Evolutionary conservation across 2,329 filamentous ascomycete species (phyloP).

Genomic region (Mariannaea sp.): DNA sequence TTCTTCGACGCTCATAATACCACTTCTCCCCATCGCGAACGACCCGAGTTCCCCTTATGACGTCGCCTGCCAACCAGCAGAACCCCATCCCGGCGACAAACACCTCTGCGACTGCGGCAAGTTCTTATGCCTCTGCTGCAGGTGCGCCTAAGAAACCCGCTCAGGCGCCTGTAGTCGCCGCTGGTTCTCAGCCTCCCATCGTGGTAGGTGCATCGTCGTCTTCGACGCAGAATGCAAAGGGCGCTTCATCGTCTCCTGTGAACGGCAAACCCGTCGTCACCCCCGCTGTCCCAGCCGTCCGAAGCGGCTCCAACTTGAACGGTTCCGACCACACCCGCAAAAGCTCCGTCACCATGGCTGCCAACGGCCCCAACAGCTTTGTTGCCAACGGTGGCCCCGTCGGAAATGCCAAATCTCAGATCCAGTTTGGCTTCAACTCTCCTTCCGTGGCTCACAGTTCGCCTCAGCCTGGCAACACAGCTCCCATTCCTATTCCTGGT

Average conservation of each 20-base stretch:
- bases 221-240: conserved; percentile 62
- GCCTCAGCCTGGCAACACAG: conserved; percentile 61
- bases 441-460: conserved; percentile 69
- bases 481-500: conserved; percentile 66
- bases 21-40: conserved; percentile 39
- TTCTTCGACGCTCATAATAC: conserved; percentile 30
- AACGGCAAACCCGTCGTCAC: conserved; percentile 80
- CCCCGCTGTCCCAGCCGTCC: conserved; percentile 69
- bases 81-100: conserved; percentile 61
- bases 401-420: conserved; percentile 64
- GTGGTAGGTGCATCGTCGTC: conserved; percentile 59
- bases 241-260: conserved; percentile 74
- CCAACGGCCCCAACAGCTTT: conserved; percentile 76
- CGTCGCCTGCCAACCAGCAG: conserved; percentile 62
- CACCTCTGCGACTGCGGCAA: conserved; percentile 60
- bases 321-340: conserved; percentile 82
- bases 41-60: conserved; percentile 55
- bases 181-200: conserved; percentile 59
- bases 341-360: conserved; percentile 88
- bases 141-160: conserved; percentile 66
- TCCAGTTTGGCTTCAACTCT: conserved; percentile 85
- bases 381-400: conserved; percentile 73
- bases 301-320: conserved; percentile 69
- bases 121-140: conserved; percentile 71
- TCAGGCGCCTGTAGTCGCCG: conserved; percentile 64